Evolutionary conservation across 257 asterid species (phyloP), one percentile per base, ranked within the genome.

Genomic region (Gentiana macrophylla): DNA sequence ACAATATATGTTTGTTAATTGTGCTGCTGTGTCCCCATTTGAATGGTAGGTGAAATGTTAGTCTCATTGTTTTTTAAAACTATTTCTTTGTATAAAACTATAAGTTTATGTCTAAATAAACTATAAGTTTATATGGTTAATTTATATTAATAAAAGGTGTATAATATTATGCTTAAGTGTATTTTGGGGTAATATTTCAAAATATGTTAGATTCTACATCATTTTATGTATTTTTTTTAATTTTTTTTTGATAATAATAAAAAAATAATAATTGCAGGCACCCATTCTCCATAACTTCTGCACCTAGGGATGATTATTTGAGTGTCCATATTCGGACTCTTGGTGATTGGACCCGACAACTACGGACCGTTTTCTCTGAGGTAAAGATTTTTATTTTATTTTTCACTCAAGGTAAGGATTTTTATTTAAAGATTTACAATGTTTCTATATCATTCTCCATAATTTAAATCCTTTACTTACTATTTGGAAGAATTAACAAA

Each of bases 11-110:
- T 83, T 86, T 62, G 94, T 86, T 83, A 86, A 86, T 15, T 86
- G 94, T 50, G 88, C 90, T n/a, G 94, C 94, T 50, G 90, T 86
- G 56, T 86, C 95, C 62, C 95, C 95, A 50, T 86, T 86, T 57
- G 95, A 86, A 68, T 86, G 95, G 95, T 86, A 58, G 60, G 84
- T 70, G 57, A 36, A 41, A 12, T 49, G 38, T 32, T n/a, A 33
- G 35, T 10, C 8, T 52, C 38, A 24, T 0, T 2, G 4, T 7
- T 52, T 52, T 33, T 6, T 52, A 24, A 12, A 60, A 49, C 10
- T 52, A n/a, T 0, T 52, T 15, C 0, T 15, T 15, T 15, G 24
- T 15, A 15, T 15, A 15, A 15, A 15, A 15, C 24, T 15, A 15
- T 15, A 15, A 15, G 24, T 15, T 15, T 15, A 15, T 15, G 24